Evolutionary conservation across 2,329 filamentous ascomycete species (phyloP).

Genomic region (Didymella pinodella): DNA sequence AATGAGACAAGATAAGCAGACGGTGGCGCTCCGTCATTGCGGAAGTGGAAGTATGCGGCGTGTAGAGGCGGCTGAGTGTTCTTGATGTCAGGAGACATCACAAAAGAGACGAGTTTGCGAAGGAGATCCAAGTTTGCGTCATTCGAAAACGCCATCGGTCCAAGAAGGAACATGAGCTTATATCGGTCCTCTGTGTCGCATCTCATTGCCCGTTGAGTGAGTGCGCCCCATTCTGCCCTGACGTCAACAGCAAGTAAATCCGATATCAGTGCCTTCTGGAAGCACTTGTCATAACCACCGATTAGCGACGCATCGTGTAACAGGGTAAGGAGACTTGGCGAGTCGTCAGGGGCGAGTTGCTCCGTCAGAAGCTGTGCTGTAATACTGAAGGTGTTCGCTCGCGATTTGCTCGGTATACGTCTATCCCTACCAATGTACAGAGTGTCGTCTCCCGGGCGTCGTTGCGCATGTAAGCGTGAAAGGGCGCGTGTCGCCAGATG

Average conservation of each 20-base stretch:
- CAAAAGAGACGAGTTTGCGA: slow-evolving; percentile 57
- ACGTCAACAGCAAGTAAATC: slow-evolving; percentile 53
- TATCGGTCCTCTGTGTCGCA: slow-evolving; percentile 39
- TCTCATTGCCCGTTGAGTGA: slow-evolving; percentile 51
- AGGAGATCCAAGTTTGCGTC: slow-evolving; percentile 54
- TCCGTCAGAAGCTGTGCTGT: slow-evolving; percentile 25
- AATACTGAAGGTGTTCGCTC: slow-evolving; percentile 22
- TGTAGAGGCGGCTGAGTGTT: slow-evolving; percentile 48
- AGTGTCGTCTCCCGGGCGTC: neutral
- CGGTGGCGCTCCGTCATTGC: slow-evolving; percentile 38
- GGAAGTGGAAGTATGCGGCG: slow-evolving; percentile 47
- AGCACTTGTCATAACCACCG: slow-evolving; percentile 50
- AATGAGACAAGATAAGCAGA: slow-evolving; percentile 12
- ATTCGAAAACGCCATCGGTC: slow-evolving; percentile 54
- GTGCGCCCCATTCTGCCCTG: slow-evolving; percentile 54
- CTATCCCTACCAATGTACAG: slow-evolving; percentile 29
- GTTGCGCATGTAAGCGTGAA: neutral
- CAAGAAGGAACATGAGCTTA: slow-evolving; percentile 58
- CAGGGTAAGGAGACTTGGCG: slow-evolving; percentile 20
- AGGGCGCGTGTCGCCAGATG: slow-evolving; percentile 10
- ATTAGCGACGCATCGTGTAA: slow-evolving; percentile 50
- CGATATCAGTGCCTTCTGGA: slow-evolving; percentile 46
- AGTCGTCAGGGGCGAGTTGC: slow-evolving; percentile 15
- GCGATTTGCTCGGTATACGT: neutral
- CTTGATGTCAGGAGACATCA: slow-evolving; percentile 52